These are phyloP conservation scores for Filobasidium uniguttulatum DNA, from an alignment of 1,284 basidiomycete species.

Conservation along the genomic window DNA sequence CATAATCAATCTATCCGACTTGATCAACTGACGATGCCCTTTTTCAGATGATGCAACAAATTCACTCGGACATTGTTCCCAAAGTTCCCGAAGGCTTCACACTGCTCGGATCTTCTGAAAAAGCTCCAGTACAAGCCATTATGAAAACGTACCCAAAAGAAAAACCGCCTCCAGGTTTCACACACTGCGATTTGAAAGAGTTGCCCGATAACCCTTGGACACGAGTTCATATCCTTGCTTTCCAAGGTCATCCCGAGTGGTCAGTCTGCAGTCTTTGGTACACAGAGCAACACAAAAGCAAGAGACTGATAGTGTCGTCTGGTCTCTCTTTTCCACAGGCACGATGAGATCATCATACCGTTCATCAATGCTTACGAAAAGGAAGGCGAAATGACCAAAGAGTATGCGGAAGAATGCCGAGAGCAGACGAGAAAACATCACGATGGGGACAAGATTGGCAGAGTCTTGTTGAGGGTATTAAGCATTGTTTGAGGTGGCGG, in stretches of 20 bases:
- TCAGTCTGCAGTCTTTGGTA: background rate
- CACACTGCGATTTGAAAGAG: slow-evolving; percentile 15
- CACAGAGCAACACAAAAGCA: too few relatives aligned
- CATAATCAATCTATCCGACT: background rate
- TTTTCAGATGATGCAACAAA: slow-evolving; percentile 20
- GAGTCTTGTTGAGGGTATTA: slow-evolving; percentile 14
- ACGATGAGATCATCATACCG: slow-evolving; percentile 16
- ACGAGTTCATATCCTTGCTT: slow-evolving; percentile 19
- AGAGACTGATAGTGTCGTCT: background rate
- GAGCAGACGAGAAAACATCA: slow-evolving; percentile 15
- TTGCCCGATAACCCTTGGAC: slow-evolving; percentile 18
- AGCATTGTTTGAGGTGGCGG: slow-evolving; percentile 9
- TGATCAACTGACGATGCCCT: background rate
- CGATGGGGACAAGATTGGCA: slow-evolving; percentile 13
- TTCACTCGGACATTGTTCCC: slow-evolving; percentile 20
- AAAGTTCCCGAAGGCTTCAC: slow-evolving; percentile 18
- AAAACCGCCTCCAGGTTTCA: slow-evolving; percentile 16
- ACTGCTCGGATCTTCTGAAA: slow-evolving; percentile 19
- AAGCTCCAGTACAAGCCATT: slow-evolving; percentile 18
- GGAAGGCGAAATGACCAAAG: slow-evolving; percentile 17
- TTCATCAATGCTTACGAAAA: slow-evolving; percentile 17
- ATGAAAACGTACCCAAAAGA: slow-evolving; percentile 18
- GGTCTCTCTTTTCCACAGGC: slow-evolving; percentile 3
- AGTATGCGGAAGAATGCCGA: slow-evolving; percentile 17
- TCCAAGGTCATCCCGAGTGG: slow-evolving; percentile 24